Evolutionary conservation across 345 rosid genomes (phyloP).

Genomic region (Jatropha curcas): DNA sequence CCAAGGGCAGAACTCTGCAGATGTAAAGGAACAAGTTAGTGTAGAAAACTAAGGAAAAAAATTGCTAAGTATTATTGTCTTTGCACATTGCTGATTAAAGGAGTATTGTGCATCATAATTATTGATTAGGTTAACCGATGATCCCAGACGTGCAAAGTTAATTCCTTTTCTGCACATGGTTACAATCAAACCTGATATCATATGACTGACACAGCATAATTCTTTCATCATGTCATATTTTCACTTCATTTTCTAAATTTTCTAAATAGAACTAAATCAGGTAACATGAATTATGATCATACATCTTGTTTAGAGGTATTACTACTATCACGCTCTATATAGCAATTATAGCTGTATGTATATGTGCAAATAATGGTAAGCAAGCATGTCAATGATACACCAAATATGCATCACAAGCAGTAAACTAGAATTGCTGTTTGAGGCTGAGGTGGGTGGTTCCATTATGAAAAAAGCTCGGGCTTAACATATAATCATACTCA

Average conservation of each 20-base stretch:
- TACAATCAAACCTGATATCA: background rate
- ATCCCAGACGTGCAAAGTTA: background rate
- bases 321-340: background rate
- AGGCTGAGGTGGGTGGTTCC: background rate
- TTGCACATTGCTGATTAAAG: background rate
- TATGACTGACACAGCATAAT: background rate
- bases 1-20: conserved; percentile 96
- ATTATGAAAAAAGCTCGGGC: background rate
- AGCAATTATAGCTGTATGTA: background rate
- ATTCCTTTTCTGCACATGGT: background rate
- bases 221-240: background rate
- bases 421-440: background rate
- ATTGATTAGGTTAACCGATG: background rate
- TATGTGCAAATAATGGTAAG: background rate
- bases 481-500: background rate
- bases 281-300: background rate
- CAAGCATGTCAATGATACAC: background rate
- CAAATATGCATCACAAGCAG: background rate
- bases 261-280: background rate
- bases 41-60: background rate
- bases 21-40: conserved; percentile 3
- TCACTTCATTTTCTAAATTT: background rate
- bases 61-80: background rate
- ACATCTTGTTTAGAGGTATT: background rate
- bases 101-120: background rate